Percentiles rank a stretch among this genome's conserved stretches.
phyloP scores from a whole-genome alignment of 1,284 basidiomycete species.

The Ganoderma sinense region DNA sequence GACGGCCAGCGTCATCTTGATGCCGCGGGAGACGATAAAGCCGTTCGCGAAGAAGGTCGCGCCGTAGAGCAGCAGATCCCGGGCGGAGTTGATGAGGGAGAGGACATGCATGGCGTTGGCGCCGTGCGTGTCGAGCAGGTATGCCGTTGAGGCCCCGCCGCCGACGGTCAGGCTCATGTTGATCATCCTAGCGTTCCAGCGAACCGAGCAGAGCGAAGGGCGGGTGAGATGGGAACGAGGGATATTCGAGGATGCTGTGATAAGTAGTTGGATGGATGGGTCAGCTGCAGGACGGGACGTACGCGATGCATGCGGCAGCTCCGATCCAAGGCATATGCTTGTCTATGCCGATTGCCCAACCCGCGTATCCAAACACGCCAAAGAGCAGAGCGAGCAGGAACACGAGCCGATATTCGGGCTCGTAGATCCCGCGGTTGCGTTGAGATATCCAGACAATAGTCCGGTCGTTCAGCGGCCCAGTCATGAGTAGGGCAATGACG shows the following conservation, averaged over 20 bases:
- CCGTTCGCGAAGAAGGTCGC: conserved; percentile 56
- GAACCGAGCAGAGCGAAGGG: no score
- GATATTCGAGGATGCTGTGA: no score
- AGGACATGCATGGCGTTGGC: conserved; percentile 50
- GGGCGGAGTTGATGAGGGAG: conserved; percentile 51
- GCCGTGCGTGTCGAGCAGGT: no score
- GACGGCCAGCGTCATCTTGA: conserved; percentile 47
- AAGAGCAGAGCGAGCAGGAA: conserved; percentile 52
- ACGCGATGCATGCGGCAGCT: conserved; percentile 50
- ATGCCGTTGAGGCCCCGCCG: conserved; percentile 31
- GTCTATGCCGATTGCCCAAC: conserved; percentile 52
- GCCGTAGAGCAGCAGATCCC: conserved; percentile 53
- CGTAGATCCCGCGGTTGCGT: conserved; percentile 52
- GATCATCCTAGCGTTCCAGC: conserved; percentile 30
- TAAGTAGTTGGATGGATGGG: no score
- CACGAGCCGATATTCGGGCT: conserved; percentile 54
- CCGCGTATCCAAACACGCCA: conserved; percentile 53
- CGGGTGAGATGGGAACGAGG: neutral
- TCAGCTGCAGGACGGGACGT: conserved; percentile 13
- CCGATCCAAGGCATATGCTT: conserved; percentile 54
- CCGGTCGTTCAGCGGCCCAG: conserved; percentile 46
- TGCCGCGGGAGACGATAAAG: conserved; percentile 46
- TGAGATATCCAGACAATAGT: conserved; percentile 48
- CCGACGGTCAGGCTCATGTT: conserved; percentile 51
- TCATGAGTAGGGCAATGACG: conserved; percentile 46